Evolutionary conservation across 2,329 filamentous ascomycete species (phyloP).

Genomic region (Colletotrichum tanaceti): DNA sequence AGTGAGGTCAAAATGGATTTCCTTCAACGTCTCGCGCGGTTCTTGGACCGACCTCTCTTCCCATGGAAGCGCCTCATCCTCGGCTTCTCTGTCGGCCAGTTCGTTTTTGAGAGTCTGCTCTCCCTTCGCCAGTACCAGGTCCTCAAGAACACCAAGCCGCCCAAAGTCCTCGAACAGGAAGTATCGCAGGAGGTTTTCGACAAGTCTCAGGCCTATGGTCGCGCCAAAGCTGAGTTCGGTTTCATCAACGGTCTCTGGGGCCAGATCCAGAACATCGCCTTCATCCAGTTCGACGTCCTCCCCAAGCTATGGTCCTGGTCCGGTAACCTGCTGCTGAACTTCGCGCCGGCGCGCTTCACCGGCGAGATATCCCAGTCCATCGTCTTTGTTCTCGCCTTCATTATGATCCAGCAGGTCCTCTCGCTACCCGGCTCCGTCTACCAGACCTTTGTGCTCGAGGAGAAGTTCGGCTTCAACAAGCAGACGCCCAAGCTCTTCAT

Average conservation of each 20-base stretch:
- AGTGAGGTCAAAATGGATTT: conserved; percentile 33
- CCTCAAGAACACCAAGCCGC: conserved; percentile 81
- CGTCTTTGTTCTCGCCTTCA: conserved; percentile 89
- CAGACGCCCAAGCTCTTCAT: conserved; percentile 91
- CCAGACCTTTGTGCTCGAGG: conserved; percentile 94
- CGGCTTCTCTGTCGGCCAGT: conserved; percentile 93
- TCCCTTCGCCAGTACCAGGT: conserved; percentile 91
- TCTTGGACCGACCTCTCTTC: conserved; percentile 91
- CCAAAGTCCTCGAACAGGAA: conserved; percentile 88
- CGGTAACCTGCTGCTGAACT: conserved; percentile 78
- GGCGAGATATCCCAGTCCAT: conserved; percentile 96
- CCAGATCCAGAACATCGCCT: conserved; percentile 87
- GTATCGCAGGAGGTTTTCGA: conserved; percentile 92
- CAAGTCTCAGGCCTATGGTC: conserved; percentile 95
- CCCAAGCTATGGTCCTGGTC: conserved; percentile 90
- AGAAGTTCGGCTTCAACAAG: conserved; percentile 99
- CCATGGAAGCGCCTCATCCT: conserved; percentile 98
- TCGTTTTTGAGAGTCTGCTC: conserved; percentile 88
- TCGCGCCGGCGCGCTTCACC: conserved; percentile 80
- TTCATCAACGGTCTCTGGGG: conserved; percentile 84
- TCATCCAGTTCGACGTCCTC: conserved; percentile 91
- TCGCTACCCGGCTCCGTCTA: conserved; percentile 88
- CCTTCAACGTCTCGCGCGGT: conserved; percentile 77
- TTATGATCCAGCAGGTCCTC: conserved; percentile 81
- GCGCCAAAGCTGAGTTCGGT: conserved; percentile 92